Evolutionary conservation across 2,329 filamentous ascomycete species (phyloP).

Genomic region (Pyrenophora seminiperda): DNA sequence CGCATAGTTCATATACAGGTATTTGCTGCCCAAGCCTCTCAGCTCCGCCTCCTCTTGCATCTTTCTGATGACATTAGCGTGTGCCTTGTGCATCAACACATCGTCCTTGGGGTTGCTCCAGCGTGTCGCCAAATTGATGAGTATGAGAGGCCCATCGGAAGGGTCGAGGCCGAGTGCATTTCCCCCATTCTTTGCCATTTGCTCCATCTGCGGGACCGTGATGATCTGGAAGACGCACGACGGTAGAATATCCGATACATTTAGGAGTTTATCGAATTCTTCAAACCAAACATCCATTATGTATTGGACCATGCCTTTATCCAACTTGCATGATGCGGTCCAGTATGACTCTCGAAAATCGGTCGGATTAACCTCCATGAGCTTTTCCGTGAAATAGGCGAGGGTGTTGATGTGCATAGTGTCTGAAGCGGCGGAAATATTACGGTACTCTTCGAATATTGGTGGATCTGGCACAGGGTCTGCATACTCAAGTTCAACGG

Average conservation of each 20-base stretch:
- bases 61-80: slow-evolving; percentile 15
- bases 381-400: slow-evolving; percentile 18
- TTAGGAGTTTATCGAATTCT: slow-evolving; percentile 7
- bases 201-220: slow-evolving; percentile 15
- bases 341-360: slow-evolving; percentile 26
- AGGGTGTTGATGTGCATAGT: slow-evolving; percentile 23
- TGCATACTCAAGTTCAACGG: slow-evolving; percentile 10
- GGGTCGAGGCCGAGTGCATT: slow-evolving; percentile 29
- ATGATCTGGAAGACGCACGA: slow-evolving; percentile 28
- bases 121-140: slow-evolving; percentile 14
- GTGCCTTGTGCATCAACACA: slow-evolving; percentile 12
- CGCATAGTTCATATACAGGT: slow-evolving; percentile 54
- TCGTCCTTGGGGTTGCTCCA: slow-evolving; percentile 27
- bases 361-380: slow-evolving; percentile 15
- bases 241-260: slow-evolving; percentile 15
- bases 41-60: slow-evolving; percentile 18
- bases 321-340: slow-evolving; percentile 26
- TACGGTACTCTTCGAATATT: slow-evolving; percentile 10
- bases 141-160: slow-evolving; percentile 14
- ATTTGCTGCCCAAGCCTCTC: neutral
- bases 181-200: slow-evolving; percentile 27
- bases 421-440: slow-evolving; percentile 16
- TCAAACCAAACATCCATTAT: slow-evolving; percentile 19
- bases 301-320: slow-evolving; percentile 15
- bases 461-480: slow-evolving; percentile 6